A percentile compares a stretch with the other conserved stretches of the same genome.
Evolutionary conservation across 805 yeast species (phyloP).

Genomic region (Zygotorulaspora florentina): DNA sequence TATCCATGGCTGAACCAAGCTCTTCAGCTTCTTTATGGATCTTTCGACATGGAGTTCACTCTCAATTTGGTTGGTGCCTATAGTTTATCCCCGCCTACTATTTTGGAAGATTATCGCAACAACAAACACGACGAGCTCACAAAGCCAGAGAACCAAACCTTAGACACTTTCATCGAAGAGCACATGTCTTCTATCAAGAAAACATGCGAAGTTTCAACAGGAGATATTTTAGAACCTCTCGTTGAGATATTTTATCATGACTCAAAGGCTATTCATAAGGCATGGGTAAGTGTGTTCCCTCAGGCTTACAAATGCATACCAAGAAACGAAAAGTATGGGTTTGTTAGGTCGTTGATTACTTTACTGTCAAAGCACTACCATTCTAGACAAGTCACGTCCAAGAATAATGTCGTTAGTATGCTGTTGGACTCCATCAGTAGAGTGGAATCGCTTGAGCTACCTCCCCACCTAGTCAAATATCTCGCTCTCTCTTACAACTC

Average conservation of each 20-base stretch:
- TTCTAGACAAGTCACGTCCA: slow-evolving; percentile 77
- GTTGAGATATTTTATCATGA: slow-evolving; percentile 79
- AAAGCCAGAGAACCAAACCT: slow-evolving; percentile 20
- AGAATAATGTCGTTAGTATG: slow-evolving; percentile 84
- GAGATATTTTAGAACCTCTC: slow-evolving; percentile 64
- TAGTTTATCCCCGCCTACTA: slow-evolving; percentile 44
- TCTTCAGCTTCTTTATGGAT: slow-evolving; percentile 74
- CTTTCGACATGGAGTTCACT: slow-evolving; percentile 52
- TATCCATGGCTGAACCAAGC: slow-evolving; percentile 95
- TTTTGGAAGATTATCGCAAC: slow-evolving; percentile 17
- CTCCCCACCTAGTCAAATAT: slow-evolving; percentile 90
- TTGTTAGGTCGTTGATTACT: slow-evolving; percentile 74
- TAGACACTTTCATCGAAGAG: slow-evolving; percentile 31
- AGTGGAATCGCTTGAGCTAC: slow-evolving; percentile 71
- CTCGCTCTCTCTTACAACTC: slow-evolving; percentile 82
- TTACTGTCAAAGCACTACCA: slow-evolving; percentile 88
- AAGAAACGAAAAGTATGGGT: slow-evolving; percentile 74
- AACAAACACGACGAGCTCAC: slow-evolving; percentile 9
- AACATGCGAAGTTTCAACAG: slow-evolving; percentile 45
- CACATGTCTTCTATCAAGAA: slow-evolving; percentile 31
- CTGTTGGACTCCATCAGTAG: slow-evolving; percentile 77
- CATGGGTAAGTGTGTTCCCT: slow-evolving; percentile 86
- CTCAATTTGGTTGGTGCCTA: slow-evolving; percentile 49
- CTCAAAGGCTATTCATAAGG: slow-evolving; percentile 68
- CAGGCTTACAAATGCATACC: slow-evolving; percentile 70